Evolutionary conservation across 805 yeast species (phyloP), one percentile per base, ranked within the genome.

Genomic region (Yarrowia hollandica): DNA sequence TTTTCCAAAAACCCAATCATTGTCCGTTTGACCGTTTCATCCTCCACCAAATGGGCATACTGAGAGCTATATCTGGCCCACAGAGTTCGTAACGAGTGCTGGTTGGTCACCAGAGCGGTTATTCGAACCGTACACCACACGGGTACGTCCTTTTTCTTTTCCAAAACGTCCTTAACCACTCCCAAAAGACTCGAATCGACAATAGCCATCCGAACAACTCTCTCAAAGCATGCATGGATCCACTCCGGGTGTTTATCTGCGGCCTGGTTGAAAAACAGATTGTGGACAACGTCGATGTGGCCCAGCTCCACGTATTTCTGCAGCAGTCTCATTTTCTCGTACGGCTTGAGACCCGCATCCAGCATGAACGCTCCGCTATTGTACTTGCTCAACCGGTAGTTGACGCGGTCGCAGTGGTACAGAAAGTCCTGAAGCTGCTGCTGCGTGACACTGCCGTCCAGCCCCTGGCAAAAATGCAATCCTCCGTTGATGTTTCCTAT

Each of bases 401-500:
- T 48, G 30, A 48, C 12, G 12, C 39, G 38, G 8, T 48, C 39
- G 4, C 10, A 10, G 28, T 22, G 7, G 55, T 48, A 33, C 22
- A 48, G 16, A 22, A 48, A 48, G n/a, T 28, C 39, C 30, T 48
- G 55, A 10, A 48, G 39, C 39, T 22, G 33, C 18, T 31, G n/a
- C 15, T 48, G 39, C 15, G 39, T 31, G 4, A 5, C 11, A 15
- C 55, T 31, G 12, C 16, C 11, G 6, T 48, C 55, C 30, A 48
- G 8, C 11, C 30, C 55, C 30, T 10, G 22, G 11, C 55, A 48
- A 33, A 48, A 48, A 48, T 31, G 55, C 55, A 48, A 33, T 21
- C 55, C 55, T 48, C 55, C 39, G 22, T 31, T 31, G 30, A 48
- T 48, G n/a, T 48, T 30, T n/a, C 55, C 55, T 21, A 48, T 48